Evolutionary conservation across 2,329 filamentous ascomycete species (phyloP).

Genomic region (Escovopsis sp.): DNA sequence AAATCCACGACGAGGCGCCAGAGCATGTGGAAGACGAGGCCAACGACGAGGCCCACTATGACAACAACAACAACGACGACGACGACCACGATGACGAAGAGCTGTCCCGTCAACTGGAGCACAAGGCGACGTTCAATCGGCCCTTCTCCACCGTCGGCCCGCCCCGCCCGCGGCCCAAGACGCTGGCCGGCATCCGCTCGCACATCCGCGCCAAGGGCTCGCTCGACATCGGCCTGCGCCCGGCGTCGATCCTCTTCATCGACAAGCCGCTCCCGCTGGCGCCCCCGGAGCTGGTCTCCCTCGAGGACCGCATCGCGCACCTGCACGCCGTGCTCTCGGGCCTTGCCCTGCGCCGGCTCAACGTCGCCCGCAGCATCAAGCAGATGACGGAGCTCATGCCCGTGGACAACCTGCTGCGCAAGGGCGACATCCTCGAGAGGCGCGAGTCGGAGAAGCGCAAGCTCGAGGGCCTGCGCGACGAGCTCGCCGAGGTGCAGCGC

Average conservation of each 20-base stretch:
- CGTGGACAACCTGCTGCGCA: constrained; percentile 51
- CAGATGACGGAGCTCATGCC: constrained; percentile 71
- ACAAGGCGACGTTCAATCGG: too few relatives aligned
- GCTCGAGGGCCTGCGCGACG: constrained; percentile 48
- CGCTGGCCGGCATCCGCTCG: background rate
- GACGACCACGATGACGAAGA: too few relatives aligned
- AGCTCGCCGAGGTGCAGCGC: constrained; percentile 57
- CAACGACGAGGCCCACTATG: too few relatives aligned
- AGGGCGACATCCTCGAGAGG: constrained; percentile 44
- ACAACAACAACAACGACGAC: too few relatives aligned
- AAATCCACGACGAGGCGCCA: too few relatives aligned
- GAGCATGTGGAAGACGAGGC: too few relatives aligned
- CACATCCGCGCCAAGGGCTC: constrained; percentile 3
- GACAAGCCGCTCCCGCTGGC: constrained; percentile 47
- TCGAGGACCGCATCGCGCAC: constrained; percentile 49
- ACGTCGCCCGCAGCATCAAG: constrained; percentile 56
- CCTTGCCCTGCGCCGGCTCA: constrained; percentile 52
- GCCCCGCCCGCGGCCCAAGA: too few relatives aligned
- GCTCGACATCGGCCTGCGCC: constrained; percentile 7
- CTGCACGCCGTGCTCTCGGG: constrained; percentile 52
- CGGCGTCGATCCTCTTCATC: constrained; percentile 22
- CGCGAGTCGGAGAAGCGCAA: constrained; percentile 47
- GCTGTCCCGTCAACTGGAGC: too few relatives aligned
- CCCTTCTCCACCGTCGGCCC: too few relatives aligned
- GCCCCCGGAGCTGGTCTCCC: constrained; percentile 41